These are phyloP conservation scores for Fraxinus dipetala DNA, from an alignment of 305 asterid species.

Conservation along the genomic window DNA sequence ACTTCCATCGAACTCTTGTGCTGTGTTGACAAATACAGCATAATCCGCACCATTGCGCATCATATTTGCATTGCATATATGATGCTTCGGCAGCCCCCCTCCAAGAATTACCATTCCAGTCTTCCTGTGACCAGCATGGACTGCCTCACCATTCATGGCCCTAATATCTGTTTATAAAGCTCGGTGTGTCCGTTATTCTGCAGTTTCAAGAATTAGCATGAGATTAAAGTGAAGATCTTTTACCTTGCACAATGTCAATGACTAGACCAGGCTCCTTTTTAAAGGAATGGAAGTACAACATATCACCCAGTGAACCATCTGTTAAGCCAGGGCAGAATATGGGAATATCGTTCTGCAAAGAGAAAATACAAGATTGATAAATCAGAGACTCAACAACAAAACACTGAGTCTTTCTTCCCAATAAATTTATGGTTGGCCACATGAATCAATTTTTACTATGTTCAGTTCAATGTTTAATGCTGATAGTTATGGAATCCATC, in stretches of 20 bases:
- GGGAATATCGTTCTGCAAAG: slow-evolving; percentile 70
- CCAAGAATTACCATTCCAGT: slow-evolving; percentile 87
- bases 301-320: slow-evolving; percentile 92
- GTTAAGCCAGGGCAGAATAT: slow-evolving; percentile 86
- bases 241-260: slow-evolving; percentile 83
- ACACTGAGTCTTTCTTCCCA: background rate
- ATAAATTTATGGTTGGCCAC: background rate
- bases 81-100: slow-evolving; percentile 96
- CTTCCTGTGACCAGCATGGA: slow-evolving; percentile 72
- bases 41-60: slow-evolving; percentile 79
- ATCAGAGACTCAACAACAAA: background rate
- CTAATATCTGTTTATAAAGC: slow-evolving; percentile 58
- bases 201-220: background rate
- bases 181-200: background rate
- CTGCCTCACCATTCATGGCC: slow-evolving; percentile 84
- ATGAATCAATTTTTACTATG: no score
- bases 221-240: background rate
- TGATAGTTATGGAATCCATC: background rate
- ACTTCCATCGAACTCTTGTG: slow-evolving; percentile 95
- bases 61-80: slow-evolving; percentile 33
- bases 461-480: no score
- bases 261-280: slow-evolving; percentile 68
- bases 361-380: background rate
- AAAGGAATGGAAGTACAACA: slow-evolving; percentile 85
- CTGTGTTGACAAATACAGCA: slow-evolving; percentile 82